Evolutionary conservation across 306 rosid species (phyloP), one percentile per base, ranked within the genome.

Genomic region (Adenanthera pavonina): DNA sequence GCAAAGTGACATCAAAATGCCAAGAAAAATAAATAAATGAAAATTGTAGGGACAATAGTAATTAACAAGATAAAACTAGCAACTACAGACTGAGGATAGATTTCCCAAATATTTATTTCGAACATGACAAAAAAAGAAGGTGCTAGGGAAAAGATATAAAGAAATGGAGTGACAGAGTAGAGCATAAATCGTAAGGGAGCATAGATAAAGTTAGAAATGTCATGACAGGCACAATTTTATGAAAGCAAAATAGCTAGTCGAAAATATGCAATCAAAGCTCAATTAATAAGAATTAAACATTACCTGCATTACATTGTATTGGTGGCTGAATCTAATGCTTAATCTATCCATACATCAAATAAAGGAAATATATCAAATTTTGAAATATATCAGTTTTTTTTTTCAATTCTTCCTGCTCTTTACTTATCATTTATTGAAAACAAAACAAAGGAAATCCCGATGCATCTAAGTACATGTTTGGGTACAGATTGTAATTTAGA

Each of bases 271-370:
- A 16, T 65, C 49, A 83, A 12, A 65, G 46, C 44, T 53, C 64
- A 66, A 46, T 78, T 20, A 74, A 69, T 74, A 25, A 60, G 44
- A 61, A 49, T 60, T 46, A 47, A 68, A 66, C 49, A 15, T 30
- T 34, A 64, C 79, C 72, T 41, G n/a, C 65, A 54, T 54, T 43
- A 77, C 12, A 47, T 15, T 72, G 49, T 15, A 65, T 56, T 16
- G 70, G 53, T 36, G 15, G 40, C 64, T 72, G 61, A 72, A 66
- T 48, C 48, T 41, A 83, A 78, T 56, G 70, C 25, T 19, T 49
- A 34, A 44, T 72, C 74, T 69, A 69, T n/a, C 35, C 65, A 20
- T 64, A 20, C 72, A 49, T 16, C 75, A 69, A 30, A 49, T 78
- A 51, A 11, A 74, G 41, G 41, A 48, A 73, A 59, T 49, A 36